Evolutionary conservation across 1,284 basidiomycete genomes (phyloP), one percentile per base, ranked within the genome.

Genomic region (Rhodofomes roseus): DNA sequence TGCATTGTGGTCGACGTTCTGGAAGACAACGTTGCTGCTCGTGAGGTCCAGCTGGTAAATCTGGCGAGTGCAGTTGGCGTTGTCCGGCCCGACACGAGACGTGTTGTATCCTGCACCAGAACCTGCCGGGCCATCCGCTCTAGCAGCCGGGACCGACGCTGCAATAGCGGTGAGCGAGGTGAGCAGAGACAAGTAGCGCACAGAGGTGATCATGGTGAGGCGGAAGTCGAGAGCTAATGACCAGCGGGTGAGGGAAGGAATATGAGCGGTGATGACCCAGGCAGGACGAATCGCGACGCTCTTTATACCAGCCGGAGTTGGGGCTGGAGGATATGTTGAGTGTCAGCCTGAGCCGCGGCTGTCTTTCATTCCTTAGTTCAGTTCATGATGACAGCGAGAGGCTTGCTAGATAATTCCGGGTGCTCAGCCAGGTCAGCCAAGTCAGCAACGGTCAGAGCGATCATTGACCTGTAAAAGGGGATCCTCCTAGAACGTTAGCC

Each of bases 81-180:
- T 66, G n/a, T 61, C 40, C 7, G 65, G 65, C 2, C 65, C 65
- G n/a, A 66, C 16, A 40, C 62, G 64, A n/a, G 57, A 58, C 8
- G 62, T 62, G 55, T 62, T 52, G 52, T 61, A 61, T 27, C 60
- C 60, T 16, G 60, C 60, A 4, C 48, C 50, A 11, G 50, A 52
- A 2, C 50, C 50, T 14, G 50, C 50, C 27, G 29, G 20, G 2
- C 50, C 50, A 23, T 52, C 25, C 23, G 46, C 31, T n/a, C 18
- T 36, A 12, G 18, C 50, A 23, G 22, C n/a, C n/a, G 31, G 50
- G 5, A 37, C 50, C 4, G 50, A 4, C n/a, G 50, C 31, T 1
- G 50, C 29, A 18, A 52, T 29, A 25, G 50, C 50, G 31, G 34
- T 23, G 34, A 48, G 25, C 46, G 50, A 52, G n/a, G 31, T 16